Evolutionary conservation across 1,284 basidiomycete species (phyloP), one percentile per base, ranked within the genome.

Genomic region (Cutaneotrichosporon cavernicola): DNA sequence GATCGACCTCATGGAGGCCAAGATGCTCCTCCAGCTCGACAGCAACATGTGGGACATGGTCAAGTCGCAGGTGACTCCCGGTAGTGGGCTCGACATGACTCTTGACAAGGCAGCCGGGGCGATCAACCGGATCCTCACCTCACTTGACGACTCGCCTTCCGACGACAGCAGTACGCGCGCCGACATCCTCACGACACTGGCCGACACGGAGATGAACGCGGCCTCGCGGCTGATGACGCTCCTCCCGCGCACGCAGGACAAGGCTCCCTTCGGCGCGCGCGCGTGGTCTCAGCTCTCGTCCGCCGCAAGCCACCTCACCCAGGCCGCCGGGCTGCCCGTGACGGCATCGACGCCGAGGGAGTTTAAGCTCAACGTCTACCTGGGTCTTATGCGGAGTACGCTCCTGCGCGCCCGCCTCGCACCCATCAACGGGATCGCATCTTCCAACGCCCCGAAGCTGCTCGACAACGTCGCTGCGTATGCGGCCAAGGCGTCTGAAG

Each of bases 381-480:
- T 76, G 4, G 57, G 62, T 30, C 66, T 80, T 18, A 60, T 67
- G 31, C 70, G 72, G 57, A 70, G 65, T 16, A 74, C 72, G 43
- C 66, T 80, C 36, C 56, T 63, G 5, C 61, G 78, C 50, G 76
- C 76, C 0, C 71, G 69, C 56, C 65, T 80, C 36, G 66, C 70
- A 6, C 49, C 59, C 0, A 51, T 70, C n/a, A 74, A 76, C 63
- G 74, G 75, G 10, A 73, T 76, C 9, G 76, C 78, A 9, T 65
- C 71, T 43, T 51, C 70, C 55, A 80, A 80, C 67, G 67, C 65
- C 0, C 57, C 50, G 21, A 75, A 77, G 58, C 65, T 80, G 6
- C 38, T 77, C 16, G 75, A 76, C 40, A 80, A 80, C 61, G 73
- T 74, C 47, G 58, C 63, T 13, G 73, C 76, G 9, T 80, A 80